Conservation (phyloP, 2,329 filamentous ascomycete species). For the Rhinocladiella mackenziei region DNA sequence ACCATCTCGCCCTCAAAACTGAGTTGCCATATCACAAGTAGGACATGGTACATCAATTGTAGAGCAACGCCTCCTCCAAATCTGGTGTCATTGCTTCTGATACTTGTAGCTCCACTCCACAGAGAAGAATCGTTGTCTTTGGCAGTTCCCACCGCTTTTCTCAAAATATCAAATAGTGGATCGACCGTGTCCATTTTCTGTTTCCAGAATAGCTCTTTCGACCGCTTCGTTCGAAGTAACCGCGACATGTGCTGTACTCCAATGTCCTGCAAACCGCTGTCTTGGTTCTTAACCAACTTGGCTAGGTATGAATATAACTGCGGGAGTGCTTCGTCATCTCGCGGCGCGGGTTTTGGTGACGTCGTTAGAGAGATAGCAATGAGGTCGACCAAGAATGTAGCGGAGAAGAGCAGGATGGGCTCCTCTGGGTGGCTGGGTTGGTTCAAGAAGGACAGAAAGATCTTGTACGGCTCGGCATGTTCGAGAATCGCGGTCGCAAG, state of each 20-base stretch:
- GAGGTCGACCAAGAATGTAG: slow-evolving; percentile 77
- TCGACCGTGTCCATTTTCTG: slow-evolving; percentile 79
- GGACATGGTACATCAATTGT: slow-evolving; percentile 88
- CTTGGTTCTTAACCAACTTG: slow-evolving; percentile 74
- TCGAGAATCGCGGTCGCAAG: slow-evolving; percentile 73
- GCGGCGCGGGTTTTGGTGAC: slow-evolving; percentile 55
- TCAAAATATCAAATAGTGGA: slow-evolving; percentile 76
- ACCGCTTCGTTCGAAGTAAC: slow-evolving; percentile 68
- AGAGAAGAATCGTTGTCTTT: slow-evolving; percentile 63
- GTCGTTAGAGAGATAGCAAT: slow-evolving; percentile 62
- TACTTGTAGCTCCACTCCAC: slow-evolving; percentile 50
- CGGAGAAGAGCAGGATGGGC: slow-evolving; percentile 82
- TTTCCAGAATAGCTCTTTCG: slow-evolving; percentile 83
- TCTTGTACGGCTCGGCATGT: slow-evolving; percentile 66
- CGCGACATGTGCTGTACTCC: slow-evolving; percentile 88
- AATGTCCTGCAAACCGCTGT: slow-evolving; percentile 90
- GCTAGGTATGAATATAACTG: slow-evolving; percentile 83
- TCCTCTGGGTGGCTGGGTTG: slow-evolving; percentile 81
- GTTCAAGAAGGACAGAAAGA: slow-evolving; percentile 78
- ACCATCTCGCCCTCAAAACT: slow-evolving; percentile 75
- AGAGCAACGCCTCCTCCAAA: slow-evolving; percentile 75
- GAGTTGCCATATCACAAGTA: slow-evolving; percentile 92
- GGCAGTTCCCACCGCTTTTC: slow-evolving; percentile 67
- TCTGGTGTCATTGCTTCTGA: slow-evolving; percentile 61
- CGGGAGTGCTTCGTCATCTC: slow-evolving; percentile 73